Evolutionary conservation across 768 basidiomycete genomes (phyloP).

Genomic region (Leccinum imitatum): DNA sequence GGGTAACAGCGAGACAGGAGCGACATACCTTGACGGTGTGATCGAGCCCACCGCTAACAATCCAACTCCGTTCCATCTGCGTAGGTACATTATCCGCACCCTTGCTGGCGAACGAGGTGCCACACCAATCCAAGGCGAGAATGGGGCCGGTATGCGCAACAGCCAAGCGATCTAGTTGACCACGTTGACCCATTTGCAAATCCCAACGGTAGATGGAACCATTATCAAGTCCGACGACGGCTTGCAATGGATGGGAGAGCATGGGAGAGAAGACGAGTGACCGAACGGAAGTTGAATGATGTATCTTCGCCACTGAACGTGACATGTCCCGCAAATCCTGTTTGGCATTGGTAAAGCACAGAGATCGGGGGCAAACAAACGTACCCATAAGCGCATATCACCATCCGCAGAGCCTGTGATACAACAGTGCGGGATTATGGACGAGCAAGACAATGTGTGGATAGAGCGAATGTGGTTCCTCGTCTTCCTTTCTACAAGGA

Average conservation of each 20-base stretch:
- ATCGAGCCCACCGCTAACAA: conserved; percentile 78
- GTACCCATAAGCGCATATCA: conserved; percentile 77
- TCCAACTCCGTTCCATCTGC: conserved; percentile 55
- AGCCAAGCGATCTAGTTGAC: conserved; percentile 67
- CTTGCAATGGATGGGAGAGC: conserved; percentile 63
- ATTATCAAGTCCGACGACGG: conserved; percentile 66
- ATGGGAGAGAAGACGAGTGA: conserved; percentile 71
- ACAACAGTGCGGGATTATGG: conserved; percentile 67
- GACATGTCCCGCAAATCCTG: conserved; percentile 75
- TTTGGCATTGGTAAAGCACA: conserved; percentile 3
- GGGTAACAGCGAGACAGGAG: neutral
- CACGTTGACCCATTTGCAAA: conserved; percentile 72
- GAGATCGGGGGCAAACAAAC: conserved; percentile 13
- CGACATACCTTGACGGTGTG: conserved; percentile 66
- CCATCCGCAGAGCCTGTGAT: conserved; percentile 82
- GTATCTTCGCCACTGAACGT: conserved; percentile 67
- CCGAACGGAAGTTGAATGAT: conserved; percentile 67
- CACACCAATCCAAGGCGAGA: conserved; percentile 72
- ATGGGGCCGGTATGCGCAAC: conserved; percentile 75
- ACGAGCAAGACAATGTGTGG: conserved; percentile 65
- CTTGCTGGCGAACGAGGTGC: conserved; percentile 26
- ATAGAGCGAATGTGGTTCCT: conserved; percentile 75
- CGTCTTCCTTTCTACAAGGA: conserved; percentile 55
- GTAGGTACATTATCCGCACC: conserved; percentile 13
- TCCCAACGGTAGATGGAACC: conserved; percentile 80